Percentiles rank a stretch among this genome's conserved stretches.
Evolutionary conservation across 257 asterid genomes (phyloP).

Genomic region (Haberlea rhodopensis): DNA sequence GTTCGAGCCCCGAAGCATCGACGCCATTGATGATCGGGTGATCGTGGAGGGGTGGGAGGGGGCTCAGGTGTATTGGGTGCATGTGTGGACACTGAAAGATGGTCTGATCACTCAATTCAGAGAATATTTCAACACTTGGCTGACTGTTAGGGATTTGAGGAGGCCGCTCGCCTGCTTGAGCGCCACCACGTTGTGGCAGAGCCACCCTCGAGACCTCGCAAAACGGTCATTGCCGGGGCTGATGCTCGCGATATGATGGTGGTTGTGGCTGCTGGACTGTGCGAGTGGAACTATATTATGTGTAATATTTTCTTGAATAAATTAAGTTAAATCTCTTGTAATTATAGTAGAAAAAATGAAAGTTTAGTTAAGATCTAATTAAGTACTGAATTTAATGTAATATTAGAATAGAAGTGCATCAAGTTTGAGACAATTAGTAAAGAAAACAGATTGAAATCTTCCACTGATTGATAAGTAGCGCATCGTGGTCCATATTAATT

Average conservation of each 20-base stretch:
- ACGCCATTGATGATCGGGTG: slow-evolving; percentile 54
- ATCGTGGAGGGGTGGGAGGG: slow-evolving; percentile 96
- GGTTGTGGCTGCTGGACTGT: background rate
- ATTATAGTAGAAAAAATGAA: background rate
- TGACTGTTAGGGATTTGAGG: slow-evolving; percentile 65
- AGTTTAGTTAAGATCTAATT: background rate
- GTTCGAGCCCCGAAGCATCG: slow-evolving; percentile 69
- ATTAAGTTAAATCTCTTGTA: background rate
- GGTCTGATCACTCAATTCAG: slow-evolving; percentile 75
- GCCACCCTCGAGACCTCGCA: slow-evolving; percentile 78
- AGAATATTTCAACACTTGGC: slow-evolving; percentile 93
- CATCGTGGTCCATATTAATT: too few species aligned
- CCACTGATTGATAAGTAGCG: too few species aligned
- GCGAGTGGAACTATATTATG: background rate
- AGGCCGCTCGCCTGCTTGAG: slow-evolving; percentile 36
- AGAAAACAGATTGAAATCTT: too few species aligned
- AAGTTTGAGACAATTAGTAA: background rate
- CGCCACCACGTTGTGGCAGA: slow-evolving; percentile 75
- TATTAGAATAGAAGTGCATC: too few species aligned
- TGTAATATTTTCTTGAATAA: too few species aligned
- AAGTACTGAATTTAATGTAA: background rate
- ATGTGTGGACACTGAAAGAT: slow-evolving; percentile 74
- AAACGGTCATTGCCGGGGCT: slow-evolving; percentile 71
- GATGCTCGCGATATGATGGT: slow-evolving; percentile 61
- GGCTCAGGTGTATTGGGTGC: slow-evolving; percentile 77